Percentiles rank a stretch among this genome's conserved stretches.
These are phyloP conservation scores for Tephrocybe rancida DNA, from an alignment of 768 basidiomycete species.

Conservation along the genomic window DNA sequence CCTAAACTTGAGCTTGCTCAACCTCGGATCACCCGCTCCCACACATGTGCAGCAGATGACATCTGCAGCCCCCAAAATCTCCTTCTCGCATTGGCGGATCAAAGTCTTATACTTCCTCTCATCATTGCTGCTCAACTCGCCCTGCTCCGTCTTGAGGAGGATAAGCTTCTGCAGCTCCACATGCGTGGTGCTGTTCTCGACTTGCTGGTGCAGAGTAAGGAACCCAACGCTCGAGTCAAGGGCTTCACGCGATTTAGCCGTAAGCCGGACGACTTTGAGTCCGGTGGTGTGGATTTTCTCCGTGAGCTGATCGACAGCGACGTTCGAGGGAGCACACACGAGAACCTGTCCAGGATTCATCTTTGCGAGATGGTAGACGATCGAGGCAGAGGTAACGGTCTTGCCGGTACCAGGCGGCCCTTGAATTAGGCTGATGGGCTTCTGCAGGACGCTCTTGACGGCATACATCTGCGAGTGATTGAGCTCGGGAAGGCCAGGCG, in stretches of 20 bases:
- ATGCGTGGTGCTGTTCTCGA: conserved; percentile 94
- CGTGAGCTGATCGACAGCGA: conserved; percentile 98
- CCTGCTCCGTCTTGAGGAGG: conserved; percentile 96
- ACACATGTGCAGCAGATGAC: conserved; percentile 99
- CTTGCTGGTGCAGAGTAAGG: conserved; percentile 95
- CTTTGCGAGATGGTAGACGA: conserved; percentile 97
- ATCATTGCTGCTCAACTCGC: conserved; percentile 94
- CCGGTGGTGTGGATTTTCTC: conserved; percentile 99
- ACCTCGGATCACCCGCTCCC: conserved; percentile 93
- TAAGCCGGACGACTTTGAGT: conserved; percentile 95
- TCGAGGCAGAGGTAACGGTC: conserved; percentile 98
- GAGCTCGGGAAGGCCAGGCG: conserved; percentile 95
- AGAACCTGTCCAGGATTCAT: conserved; percentile 99
- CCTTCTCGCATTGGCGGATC: conserved; percentile 95
- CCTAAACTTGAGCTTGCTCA: conserved; percentile 97
- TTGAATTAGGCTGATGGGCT: conserved; percentile 96
- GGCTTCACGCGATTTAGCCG: conserved; percentile 97
- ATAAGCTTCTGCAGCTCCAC: conserved; percentile 98
- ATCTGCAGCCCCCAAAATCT: conserved; percentile 92
- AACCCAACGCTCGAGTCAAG: conserved; percentile 95
- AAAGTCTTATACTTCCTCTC: conserved; percentile 98
- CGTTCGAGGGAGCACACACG: conserved; percentile 98
- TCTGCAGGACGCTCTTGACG: conserved; percentile 98
- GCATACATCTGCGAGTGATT: conserved; percentile 99
- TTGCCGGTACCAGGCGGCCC: conserved; percentile 99